Evolutionary conservation across 441 rosid genomes (phyloP), one percentile per base, ranked within the genome.

Genomic region (California macrophylla): DNA sequence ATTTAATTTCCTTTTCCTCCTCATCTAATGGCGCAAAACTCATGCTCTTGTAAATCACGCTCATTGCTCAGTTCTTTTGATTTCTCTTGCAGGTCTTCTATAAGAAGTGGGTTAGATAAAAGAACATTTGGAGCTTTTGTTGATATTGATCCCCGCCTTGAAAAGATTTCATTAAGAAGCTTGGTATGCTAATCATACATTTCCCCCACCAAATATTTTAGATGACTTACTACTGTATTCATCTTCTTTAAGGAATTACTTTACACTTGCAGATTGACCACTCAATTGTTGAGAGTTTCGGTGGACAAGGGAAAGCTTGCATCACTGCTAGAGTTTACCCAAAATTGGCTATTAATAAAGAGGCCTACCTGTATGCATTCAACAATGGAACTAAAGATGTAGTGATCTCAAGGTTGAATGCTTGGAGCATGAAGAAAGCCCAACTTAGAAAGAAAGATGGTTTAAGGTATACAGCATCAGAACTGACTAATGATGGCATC

Each of bases 311-410:
- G 23, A 52, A 52, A 52, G 60, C 60, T 52, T 61, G 28, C 40
- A 28, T 70, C 63, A 30, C 29, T 18, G 24, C 64, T 0, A 36
- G 66, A 38, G 56, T 70, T 52, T 64, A 47, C 52, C 29, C 62
- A 9, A 45, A 12, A n/a, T 38, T 28, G 73, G 56, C 58, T 10
- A 23, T 58, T 60, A 8, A 36, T 38, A 50, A 36, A 40, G 25
- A 38, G 29, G 67, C 15, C 4, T 13, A 61, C 25, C 38, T 40
- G 29, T 20, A 10, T 10, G 40, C 38, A 30, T 68, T 29, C 29
- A 52, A 68, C 71, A 68, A 68, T 68, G 64, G 60, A 52, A 52
- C 60, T 7, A 3, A 52, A 52, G 60, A 52, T 52, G 23, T 52
- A 52, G 25, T 52, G 23, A 52, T 52, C 25, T 52, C 60, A 20